These are phyloP conservation scores for Dictyostelium purpureum DNA, from an alignment of 78 protist genomes.

Conservation along the genomic window DNA sequence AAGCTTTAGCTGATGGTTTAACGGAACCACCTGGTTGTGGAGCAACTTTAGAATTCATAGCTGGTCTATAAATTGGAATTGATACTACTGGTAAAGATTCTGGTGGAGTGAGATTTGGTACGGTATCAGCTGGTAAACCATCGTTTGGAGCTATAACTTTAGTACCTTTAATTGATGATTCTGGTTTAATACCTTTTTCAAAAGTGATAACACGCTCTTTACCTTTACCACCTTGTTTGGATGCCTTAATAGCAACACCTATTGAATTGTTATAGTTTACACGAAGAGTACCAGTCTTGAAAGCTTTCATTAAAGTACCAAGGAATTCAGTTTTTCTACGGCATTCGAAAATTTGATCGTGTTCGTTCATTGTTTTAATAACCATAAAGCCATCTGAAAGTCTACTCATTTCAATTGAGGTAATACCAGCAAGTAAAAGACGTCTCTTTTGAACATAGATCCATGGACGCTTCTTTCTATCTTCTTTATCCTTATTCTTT, in stretches of 20 bases:
- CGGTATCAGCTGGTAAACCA: constrained; percentile 38
- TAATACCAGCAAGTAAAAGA: neutral
- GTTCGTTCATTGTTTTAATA: constrained; percentile 44
- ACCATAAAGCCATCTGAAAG: constrained; percentile 62
- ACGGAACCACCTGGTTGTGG: neutral
- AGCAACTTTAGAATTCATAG: constrained; percentile 44
- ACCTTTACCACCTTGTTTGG: constrained; percentile 77
- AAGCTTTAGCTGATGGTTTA: constrained; percentile 75
- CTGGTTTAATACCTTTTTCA: constrained; percentile 66
- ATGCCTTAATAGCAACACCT: constrained; percentile 70
- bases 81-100: constrained; percentile 66
- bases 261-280: constrained; percentile 26
- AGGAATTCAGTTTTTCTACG: constrained; percentile 83
- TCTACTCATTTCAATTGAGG: constrained; percentile 9
- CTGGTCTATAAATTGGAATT: constrained; percentile 56
- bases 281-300: constrained; percentile 25
- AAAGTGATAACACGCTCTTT: constrained; percentile 60
- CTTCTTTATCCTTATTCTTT: constrained; percentile 83
- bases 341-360: constrained; percentile 77
- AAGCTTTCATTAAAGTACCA: constrained; percentile 58
- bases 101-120: constrained; percentile 75
- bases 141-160: constrained; percentile 37
- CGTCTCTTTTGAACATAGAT: constrained; percentile 72
- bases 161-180: constrained; percentile 31
- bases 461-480: constrained; percentile 80